A percentile compares a stretch with the other conserved stretches of the same genome.
Conservation (phyloP, 257 asterid genomes). For the Solanum clarkiae region DNA sequence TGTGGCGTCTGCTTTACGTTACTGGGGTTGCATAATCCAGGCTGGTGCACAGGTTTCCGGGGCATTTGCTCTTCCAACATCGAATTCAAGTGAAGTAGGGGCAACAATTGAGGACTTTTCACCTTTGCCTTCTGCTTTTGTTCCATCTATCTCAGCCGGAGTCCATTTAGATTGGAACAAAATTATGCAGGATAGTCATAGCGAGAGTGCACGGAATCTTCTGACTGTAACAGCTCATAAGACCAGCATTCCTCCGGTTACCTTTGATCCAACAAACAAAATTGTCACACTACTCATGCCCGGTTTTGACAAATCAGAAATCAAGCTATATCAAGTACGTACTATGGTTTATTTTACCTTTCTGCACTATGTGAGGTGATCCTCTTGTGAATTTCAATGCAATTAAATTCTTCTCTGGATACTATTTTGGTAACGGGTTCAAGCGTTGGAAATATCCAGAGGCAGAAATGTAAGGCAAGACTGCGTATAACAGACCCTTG, state of each 20-base stretch:
- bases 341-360: not conserved
- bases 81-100: slow-evolving; percentile 9
- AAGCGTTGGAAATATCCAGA: too few species aligned
- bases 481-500: too few species aligned
- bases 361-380: not conserved
- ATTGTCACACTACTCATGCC: slow-evolving; percentile 87
- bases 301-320: slow-evolving; percentile 95
- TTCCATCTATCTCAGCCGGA: slow-evolving; percentile 40
- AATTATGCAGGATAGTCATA: slow-evolving; percentile 22
- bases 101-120: slow-evolving; percentile 28
- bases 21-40: slow-evolving; percentile 94
- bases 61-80: slow-evolving; percentile 36
- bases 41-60: slow-evolving; percentile 80
- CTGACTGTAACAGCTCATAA: slow-evolving; percentile 21
- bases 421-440: not conserved
- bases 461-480: too few species aligned
- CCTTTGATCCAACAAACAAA: slow-evolving; percentile 45
- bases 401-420: not conserved
- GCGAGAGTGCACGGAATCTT: slow-evolving; percentile 45
- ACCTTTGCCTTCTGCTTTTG: slow-evolving; percentile 50
- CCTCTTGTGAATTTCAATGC: not conserved
- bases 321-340: slow-evolving; percentile 86
- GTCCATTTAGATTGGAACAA: slow-evolving; percentile 41
- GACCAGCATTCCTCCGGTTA: slow-evolving; percentile 27
- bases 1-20: slow-evolving; percentile 46